phyloP scores from a whole-genome alignment of 441 rosid genomes.

The Euphorbia schlechtendalii region DNA sequence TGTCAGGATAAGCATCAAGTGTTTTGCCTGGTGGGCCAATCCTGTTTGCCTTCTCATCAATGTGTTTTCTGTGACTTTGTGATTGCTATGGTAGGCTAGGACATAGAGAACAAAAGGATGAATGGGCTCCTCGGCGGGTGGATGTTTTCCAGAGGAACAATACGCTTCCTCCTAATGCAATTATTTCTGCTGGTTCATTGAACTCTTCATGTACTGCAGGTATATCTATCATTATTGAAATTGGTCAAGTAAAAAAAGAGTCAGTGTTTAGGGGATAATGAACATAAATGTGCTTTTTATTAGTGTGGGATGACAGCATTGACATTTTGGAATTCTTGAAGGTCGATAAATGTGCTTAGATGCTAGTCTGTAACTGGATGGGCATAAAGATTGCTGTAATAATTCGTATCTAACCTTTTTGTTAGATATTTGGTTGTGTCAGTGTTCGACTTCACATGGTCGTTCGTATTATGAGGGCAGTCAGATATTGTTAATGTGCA shows the following conservation, averaged over 20 bases:
- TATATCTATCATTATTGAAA: slow-evolving; percentile 9
- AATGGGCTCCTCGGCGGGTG: slow-evolving; percentile 91
- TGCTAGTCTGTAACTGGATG: neutral
- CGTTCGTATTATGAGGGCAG: neutral
- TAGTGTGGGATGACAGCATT: neutral
- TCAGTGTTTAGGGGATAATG: neutral
- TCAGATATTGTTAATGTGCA: neutral
- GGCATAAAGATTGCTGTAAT: neutral
- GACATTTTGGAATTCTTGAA: neutral
- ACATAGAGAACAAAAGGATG: slow-evolving; percentile 98
- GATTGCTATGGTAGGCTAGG: slow-evolving; percentile 61
- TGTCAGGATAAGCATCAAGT: slow-evolving; percentile 1
- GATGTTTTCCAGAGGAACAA: slow-evolving; percentile 70
- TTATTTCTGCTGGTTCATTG: slow-evolving; percentile 79
- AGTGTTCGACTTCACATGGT: neutral
- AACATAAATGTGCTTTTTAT: neutral
- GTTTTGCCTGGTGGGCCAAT: neutral
- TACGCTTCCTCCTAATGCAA: slow-evolving; percentile 68
- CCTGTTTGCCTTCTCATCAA: slow-evolving; percentile 8
- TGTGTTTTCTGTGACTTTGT: slow-evolving; percentile 18
- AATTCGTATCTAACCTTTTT: neutral
- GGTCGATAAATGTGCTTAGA: neutral
- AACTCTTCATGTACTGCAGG: slow-evolving; percentile 97
- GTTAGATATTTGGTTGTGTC: neutral
- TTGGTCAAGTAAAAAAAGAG: neutral